Evolutionary conservation across 352 stramenopile species (phyloP), one percentile per base, ranked within the genome.

Genomic region (Stephanocyclus meneghinianus): DNA sequence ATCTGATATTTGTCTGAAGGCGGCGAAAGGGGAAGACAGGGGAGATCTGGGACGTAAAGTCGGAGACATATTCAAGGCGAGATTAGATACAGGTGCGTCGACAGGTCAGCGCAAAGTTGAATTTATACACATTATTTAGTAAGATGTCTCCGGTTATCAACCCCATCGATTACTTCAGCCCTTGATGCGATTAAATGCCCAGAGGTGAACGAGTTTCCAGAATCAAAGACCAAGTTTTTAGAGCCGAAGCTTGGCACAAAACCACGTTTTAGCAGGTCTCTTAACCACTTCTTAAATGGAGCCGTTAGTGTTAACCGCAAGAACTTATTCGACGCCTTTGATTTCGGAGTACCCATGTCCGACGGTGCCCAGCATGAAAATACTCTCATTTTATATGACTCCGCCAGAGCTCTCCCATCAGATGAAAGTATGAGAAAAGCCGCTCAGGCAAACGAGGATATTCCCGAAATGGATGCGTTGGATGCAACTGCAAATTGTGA

Each of bases 261-360:
- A 59, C 13, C 51, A 26, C 35, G 59, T n/a, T 79, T 84, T 50
- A 44, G 45, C 32, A n/a, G 59, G 1, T 61, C 47, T 13, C 13
- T 77, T 15, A 74, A 69, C 26, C 69, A 83, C 51, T 86, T 84
- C 73, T 65, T 59, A 8, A 40, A 56, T 8, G 86, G 86, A 8
- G 62, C 86, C 57, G 59, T 62, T 2, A 30, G 72, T 10, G 72
- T 91, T 1, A 65, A 77, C 32, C 64, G 76, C 0, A 57, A 80
- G 4, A 76, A 87, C 18, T 87, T 93, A 76, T 74, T 83, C 35
- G 55, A 84, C 32, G 62, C 21, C n/a, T 86, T 84, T 57, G 87
- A 92, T 53, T 71, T 90, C 59, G 87, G 87, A 35, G 81, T 90
- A 16, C 81, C 85, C 2, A 87, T 79, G 10, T 53, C 48, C 72